These are phyloP conservation scores for Leccinum subgranulosum DNA, from an alignment of 768 basidiomycete genomes.

Conservation along the genomic window DNA sequence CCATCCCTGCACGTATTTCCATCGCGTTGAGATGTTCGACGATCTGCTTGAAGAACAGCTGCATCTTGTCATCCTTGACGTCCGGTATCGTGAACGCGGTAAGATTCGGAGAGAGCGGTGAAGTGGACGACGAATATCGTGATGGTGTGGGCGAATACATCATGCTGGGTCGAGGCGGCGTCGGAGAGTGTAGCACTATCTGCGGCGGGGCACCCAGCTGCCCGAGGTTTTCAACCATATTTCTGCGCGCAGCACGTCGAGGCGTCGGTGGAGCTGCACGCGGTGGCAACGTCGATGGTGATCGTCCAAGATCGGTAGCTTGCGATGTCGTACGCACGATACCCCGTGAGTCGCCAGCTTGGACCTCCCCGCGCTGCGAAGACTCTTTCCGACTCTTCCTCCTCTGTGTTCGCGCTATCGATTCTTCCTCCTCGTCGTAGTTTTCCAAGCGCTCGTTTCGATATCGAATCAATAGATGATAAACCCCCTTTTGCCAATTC, in stretches of 20 bases:
- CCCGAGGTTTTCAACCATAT: conserved; percentile 18
- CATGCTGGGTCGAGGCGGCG: conserved; percentile 22
- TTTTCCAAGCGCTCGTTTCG: conserved; percentile 70
- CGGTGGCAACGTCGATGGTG: conserved; percentile 44
- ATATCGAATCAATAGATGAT: conserved; percentile 85
- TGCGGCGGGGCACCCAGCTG: conserved; percentile 20
- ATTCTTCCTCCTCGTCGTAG: conserved; percentile 68
- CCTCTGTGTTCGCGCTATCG: conserved; percentile 31
- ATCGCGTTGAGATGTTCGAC: conserved; percentile 76
- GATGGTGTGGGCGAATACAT: conserved; percentile 21
- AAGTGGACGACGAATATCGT: conserved; percentile 26
- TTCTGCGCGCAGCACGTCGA: conserved; percentile 43
- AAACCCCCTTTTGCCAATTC: conserved; percentile 96
- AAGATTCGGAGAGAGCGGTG: conserved; percentile 37
- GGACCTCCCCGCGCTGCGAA: conserved; percentile 25
- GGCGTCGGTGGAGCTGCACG: conserved; percentile 63
- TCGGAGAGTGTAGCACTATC: conserved; percentile 26
- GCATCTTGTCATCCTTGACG: conserved; percentile 71
- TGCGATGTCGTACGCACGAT: conserved; percentile 25
- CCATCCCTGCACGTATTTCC: conserved; percentile 47
- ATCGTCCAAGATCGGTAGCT: conserved; percentile 24
- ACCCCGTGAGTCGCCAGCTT: conserved; percentile 8
- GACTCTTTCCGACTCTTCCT: conserved; percentile 35
- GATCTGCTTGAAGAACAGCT: conserved; percentile 83
- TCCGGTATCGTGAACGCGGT: conserved; percentile 61